Evolutionary conservation across 1,284 basidiomycete species (phyloP).

Genomic region (Entoloma clypeatum): DNA sequence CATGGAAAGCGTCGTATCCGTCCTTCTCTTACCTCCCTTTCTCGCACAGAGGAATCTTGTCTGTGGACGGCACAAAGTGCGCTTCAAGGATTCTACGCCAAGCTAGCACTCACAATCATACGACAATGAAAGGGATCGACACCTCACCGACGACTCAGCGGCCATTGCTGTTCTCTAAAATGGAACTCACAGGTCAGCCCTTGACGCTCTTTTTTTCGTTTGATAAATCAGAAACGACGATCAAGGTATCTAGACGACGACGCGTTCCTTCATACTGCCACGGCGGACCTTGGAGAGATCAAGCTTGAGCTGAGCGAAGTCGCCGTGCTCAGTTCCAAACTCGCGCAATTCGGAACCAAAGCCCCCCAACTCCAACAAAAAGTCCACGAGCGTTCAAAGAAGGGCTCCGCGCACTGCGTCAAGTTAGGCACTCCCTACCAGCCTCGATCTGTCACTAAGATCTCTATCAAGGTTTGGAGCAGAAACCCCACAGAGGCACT

Average conservation of each 20-base stretch:
- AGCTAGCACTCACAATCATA: not conserved
- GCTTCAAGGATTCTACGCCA: not conserved
- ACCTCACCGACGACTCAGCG: not conserved
- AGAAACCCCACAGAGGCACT: constrained; percentile 6
- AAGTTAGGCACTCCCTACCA: not conserved
- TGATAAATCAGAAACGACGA: too few relatives aligned
- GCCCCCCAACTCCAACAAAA: constrained; percentile 6
- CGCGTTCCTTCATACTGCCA: too few relatives aligned
- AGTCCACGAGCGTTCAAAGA: constrained; percentile 12
- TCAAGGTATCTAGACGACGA: too few relatives aligned
- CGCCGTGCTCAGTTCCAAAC: not conserved
- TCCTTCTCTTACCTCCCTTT: not conserved
- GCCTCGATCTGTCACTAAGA: not conserved
- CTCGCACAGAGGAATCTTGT: not conserved
- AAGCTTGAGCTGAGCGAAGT: constrained; percentile 10
- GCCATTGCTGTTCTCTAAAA: not conserved
- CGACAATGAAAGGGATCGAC: not conserved
- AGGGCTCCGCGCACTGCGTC: constrained; percentile 6
- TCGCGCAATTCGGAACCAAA: constrained; percentile 7
- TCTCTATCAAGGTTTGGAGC: constrained; percentile 2
- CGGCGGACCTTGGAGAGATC: constrained; percentile 7
- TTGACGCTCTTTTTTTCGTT: too few relatives aligned
- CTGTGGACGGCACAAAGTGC: not conserved
- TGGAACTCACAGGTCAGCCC: not conserved
- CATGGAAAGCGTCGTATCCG: not conserved